A percentile compares a stretch with the other conserved stretches of the same genome.
Conservation (phyloP, 2,329 filamentous ascomycete genomes). For the Westerdykella sp. region DNA sequence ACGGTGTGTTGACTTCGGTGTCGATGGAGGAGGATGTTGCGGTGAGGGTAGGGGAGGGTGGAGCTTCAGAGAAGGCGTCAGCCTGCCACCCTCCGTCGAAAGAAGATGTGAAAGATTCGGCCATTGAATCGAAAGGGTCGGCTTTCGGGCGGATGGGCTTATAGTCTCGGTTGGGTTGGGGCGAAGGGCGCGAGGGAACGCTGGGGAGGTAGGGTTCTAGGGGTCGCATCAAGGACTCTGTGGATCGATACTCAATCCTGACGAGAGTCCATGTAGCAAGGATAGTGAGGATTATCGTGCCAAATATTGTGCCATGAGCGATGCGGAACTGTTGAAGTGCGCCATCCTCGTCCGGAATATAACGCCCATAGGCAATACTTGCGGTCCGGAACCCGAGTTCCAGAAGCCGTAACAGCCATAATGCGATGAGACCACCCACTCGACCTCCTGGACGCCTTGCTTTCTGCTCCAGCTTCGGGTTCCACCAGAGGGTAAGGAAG, state of each 20-base stretch:
- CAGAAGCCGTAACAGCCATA: slow-evolving; percentile 61
- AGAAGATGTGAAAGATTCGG: slow-evolving; percentile 33
- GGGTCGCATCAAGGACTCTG: slow-evolving; percentile 19
- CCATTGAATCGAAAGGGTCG: slow-evolving; percentile 31
- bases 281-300: slow-evolving; percentile 33
- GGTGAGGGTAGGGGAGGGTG: slow-evolving; percentile 30
- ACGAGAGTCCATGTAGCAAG: slow-evolving; percentile 48
- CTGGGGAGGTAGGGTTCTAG: slow-evolving; percentile 21
- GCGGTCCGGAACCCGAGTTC: slow-evolving; percentile 52
- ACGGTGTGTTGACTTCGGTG: slow-evolving; percentile 23
- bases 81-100: slow-evolving; percentile 25
- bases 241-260: slow-evolving; percentile 47
- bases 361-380: slow-evolving; percentile 27
- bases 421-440: slow-evolving; percentile 55
- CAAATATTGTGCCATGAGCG: slow-evolving; percentile 52
- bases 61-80: slow-evolving; percentile 2
- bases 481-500: slow-evolving; percentile 59
- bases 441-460: slow-evolving; percentile 48
- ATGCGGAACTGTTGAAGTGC: slow-evolving; percentile 35
- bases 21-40: slow-evolving; percentile 17
- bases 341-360: slow-evolving; percentile 9
- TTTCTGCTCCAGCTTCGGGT: slow-evolving; percentile 60
- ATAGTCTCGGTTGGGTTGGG: slow-evolving; percentile 17
- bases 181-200: slow-evolving; percentile 8
- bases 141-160: slow-evolving; percentile 19